Evolutionary conservation across 257 asterid species (phyloP), one percentile per base, ranked within the genome.

Genomic region (Mentha longifolia): DNA sequence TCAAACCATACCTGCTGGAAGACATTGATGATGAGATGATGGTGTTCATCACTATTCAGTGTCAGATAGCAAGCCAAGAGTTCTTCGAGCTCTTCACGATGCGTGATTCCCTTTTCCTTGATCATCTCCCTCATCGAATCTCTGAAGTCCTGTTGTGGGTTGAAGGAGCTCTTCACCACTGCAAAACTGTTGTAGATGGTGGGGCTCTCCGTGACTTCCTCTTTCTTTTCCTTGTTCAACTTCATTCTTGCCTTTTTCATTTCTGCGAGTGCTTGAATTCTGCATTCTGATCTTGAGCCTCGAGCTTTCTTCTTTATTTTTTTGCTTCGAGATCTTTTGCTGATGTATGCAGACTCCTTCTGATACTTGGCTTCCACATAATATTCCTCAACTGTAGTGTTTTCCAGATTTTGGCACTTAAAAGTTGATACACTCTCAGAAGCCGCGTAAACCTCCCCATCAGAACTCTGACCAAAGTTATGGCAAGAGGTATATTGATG

Each of bases 71-170:
- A 85, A 54, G 94, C 94, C 86, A 93, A 78, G 77, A 93, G 93
- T 67, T 93, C 88, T 80, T 87, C 86, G 13, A 93, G 96, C 74
- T 89, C 96, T 65, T 89, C 86, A 2, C 86, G 83, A 42, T 55
- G 72, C 74, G 61, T 68, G 31, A 91, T 87, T 52, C 83, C 80
- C 57, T 78, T 82, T 74, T 81, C 88, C 42, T 68, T 61, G 65
- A 93, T 93, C 97, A 93, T 93, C 84, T 89, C 96, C 22, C 84
- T 70, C 98, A 93, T 93, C 2, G 98, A 93, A 35, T 93, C 88
- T 77, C 84, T 83, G 85, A 93, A 93, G 71, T 93, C 98, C 65
- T 69, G 82, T 15, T 79, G 76, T 39, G 96, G 96, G 57, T 89
- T 65, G 54, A 73, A 86, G 28, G 98, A 91, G 75, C 78, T 85